Evolutionary conservation across 23 red algal species (phyloP), one percentile per base, ranked within the genome.

Genomic region (Gracilariopsis chorda): DNA sequence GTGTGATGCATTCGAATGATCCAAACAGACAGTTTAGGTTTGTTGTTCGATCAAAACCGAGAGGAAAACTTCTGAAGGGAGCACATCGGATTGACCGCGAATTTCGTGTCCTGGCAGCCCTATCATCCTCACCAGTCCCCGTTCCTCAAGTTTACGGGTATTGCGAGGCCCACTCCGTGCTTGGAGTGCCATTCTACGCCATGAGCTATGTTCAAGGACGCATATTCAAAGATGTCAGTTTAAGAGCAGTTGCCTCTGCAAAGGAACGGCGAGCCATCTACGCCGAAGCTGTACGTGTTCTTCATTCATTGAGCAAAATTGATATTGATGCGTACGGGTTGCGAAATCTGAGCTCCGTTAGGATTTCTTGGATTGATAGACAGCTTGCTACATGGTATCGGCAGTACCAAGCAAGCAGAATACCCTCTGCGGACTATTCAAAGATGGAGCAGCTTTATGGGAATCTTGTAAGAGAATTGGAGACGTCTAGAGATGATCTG

Each of bases 41-140:
- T 52, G 94, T 96, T 13, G 28, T 98, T 21, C 84, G 95, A 47
- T 74, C 83, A 48, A 63, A 94, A 44, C 95, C 95, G 25, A 48
- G 49, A 29, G 83, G 83, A 49, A 53, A 52, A 34, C 80, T 98
- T 11, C 80, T 98, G n/a, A 82, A 91, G 33, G 80, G 82, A 13
- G 95, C 95, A 1, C 95, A 98, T 44, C 90, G 84, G 48, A 87
- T 98, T 70, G 95, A 94, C 29, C 80, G 95, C 29, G 95, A 98
- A 75, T 84, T 77, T 48, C 62, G 75, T 28, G 88, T 98, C 53
- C 47, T 93, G 37, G 78, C 64, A 37, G 70, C 82, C 0, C 48
- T 97, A 20, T 45, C 63, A 32, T 36, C 29, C 20, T 93, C 95
- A 2, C 48, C 64, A 44, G 95, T 98, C 20, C 95, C 95, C 7